Evolutionary conservation across 805 yeast species (phyloP), one percentile per base, ranked within the genome.

Genomic region (Kregervanrija pseudodelftensis): DNA sequence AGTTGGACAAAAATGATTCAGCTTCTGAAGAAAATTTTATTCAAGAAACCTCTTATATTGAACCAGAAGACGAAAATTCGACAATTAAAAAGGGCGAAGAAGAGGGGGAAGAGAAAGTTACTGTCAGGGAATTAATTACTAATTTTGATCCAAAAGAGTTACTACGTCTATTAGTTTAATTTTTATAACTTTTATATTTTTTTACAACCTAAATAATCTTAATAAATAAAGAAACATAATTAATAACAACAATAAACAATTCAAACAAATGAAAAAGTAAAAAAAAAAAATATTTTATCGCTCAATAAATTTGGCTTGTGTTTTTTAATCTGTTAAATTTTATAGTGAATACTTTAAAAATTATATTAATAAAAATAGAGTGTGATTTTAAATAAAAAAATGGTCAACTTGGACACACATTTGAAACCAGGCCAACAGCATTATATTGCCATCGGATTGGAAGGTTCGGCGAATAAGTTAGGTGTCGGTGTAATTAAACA

Each of bases 391-490:
- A 11, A 31, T 14, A 16, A 13, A 10, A 32, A 8, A 15, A 57
- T 55, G 59, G 46, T 52, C 2, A 66, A 73, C 47, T 58, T 74
- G 34, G 80, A 76, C 54, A 50, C 60, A 43, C 61, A 60, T 50
- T 60, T 61, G 12, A 66, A 65, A 33, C 68, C 70, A 4, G 77
- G 70, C 12, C 65, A 65, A 40, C 57, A 60, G 42, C 68, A 70
- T 55, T 85, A 82, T 55, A 63, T 85, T 11, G 96, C 96, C 0
- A 58, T 93, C 1, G 99, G 99, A 1, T 72, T 93, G 31, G 99
- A 93, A 63, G 99, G 99, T 1, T 88, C 97, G 0, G 99, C 99
- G 13, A 93, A 93, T 62, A 93, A 93, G 60, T 72, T 93, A 2
- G 99, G 97, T 1, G 93, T 91, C 1, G 99, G 99, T 1, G 74